A percentile compares a stretch with the other conserved stretches of the same genome.
phyloP scores from a whole-genome alignment of 768 basidiomycete genomes.

The Cyclocybe cylindracea region DNA sequence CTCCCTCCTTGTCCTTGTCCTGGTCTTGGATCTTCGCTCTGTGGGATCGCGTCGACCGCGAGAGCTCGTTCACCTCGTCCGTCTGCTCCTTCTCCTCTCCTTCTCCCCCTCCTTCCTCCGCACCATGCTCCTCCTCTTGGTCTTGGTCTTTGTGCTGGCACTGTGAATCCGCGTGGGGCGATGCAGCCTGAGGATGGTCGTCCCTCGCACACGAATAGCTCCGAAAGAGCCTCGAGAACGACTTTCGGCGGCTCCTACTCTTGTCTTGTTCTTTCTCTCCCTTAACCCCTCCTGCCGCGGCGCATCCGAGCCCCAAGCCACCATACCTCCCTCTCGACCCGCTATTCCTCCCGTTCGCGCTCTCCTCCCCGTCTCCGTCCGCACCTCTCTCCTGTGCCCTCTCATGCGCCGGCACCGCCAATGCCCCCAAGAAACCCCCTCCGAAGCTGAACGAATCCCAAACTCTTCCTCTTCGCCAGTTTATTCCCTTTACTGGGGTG shows the following conservation, averaged over 20 bases:
- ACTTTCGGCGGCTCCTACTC: slow-evolving; percentile 18
- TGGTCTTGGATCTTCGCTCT: background rate
- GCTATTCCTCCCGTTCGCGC: background rate
- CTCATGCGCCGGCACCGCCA: slow-evolving; percentile 5
- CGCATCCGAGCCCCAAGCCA: slow-evolving; percentile 10
- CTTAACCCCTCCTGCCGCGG: slow-evolving; percentile 11
- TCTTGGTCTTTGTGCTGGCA: no score
- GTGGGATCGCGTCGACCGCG: background rate
- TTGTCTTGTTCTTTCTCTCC: slow-evolving; percentile 13
- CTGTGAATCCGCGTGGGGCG: no score
- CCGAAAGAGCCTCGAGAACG: slow-evolving; percentile 18
- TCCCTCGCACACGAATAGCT: background rate
- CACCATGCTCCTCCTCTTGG: slow-evolving; percentile 10
- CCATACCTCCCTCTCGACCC: slow-evolving; percentile 10
- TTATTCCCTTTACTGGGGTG: slow-evolving; percentile 18
- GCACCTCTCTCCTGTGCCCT: slow-evolving; percentile 17
- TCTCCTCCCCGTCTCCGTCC: background rate
- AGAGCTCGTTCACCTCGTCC: background rate
- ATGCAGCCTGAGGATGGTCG: no score
- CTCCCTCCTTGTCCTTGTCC: slow-evolving; percentile 26
- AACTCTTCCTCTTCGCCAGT: slow-evolving; percentile 44
- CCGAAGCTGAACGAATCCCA: slow-evolving; percentile 43
- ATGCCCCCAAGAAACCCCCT: slow-evolving; percentile 21
- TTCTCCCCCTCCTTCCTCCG: slow-evolving; percentile 12
- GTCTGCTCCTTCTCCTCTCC: background rate